These are phyloP conservation scores for Candida takata DNA, from an alignment of 805 yeast species.

Conservation along the genomic window DNA sequence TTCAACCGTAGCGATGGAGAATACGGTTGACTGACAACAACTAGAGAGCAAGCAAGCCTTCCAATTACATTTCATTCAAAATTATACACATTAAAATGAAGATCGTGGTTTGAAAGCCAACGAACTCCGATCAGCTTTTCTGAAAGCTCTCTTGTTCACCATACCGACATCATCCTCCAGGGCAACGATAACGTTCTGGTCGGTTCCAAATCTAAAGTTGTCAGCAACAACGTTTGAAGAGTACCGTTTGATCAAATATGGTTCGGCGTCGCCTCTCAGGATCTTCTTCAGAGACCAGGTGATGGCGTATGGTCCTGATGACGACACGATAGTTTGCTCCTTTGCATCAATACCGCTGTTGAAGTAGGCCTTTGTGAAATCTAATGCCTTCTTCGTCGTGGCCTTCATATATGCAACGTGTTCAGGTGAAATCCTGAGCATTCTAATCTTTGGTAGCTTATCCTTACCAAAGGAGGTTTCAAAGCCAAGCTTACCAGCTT, in stretches of 20 bases:
- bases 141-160: slow-evolving; percentile 54
- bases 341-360: slow-evolving; percentile 59
- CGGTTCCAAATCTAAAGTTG: slow-evolving; percentile 70
- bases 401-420: slow-evolving; percentile 57
- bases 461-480: slow-evolving; percentile 55
- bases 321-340: slow-evolving; percentile 68
- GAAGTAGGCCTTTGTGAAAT: slow-evolving; percentile 71
- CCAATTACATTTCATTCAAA: too few relatives aligned
- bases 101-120: slow-evolving; percentile 24
- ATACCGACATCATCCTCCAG: slow-evolving; percentile 70
- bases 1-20: too few relatives aligned
- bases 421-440: slow-evolving; percentile 63
- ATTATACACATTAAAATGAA: too few relatives aligned
- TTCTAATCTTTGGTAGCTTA: slow-evolving; percentile 60
- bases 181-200: slow-evolving; percentile 65
- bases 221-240: slow-evolving; percentile 61
- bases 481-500: slow-evolving; percentile 58
- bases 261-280: slow-evolving; percentile 42
- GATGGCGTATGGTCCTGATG: slow-evolving; percentile 76
- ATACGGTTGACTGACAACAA: too few relatives aligned
- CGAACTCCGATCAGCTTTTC: slow-evolving; percentile 45
- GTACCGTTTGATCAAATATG: slow-evolving; percentile 61
- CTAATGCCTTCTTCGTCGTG: slow-evolving; percentile 40
- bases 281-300: slow-evolving; percentile 70
- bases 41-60: too few relatives aligned